Evolutionary conservation across 768 basidiomycete genomes (phyloP), one percentile per base, ranked within the genome.

Genomic region (Cystoderma amianthinum): DNA sequence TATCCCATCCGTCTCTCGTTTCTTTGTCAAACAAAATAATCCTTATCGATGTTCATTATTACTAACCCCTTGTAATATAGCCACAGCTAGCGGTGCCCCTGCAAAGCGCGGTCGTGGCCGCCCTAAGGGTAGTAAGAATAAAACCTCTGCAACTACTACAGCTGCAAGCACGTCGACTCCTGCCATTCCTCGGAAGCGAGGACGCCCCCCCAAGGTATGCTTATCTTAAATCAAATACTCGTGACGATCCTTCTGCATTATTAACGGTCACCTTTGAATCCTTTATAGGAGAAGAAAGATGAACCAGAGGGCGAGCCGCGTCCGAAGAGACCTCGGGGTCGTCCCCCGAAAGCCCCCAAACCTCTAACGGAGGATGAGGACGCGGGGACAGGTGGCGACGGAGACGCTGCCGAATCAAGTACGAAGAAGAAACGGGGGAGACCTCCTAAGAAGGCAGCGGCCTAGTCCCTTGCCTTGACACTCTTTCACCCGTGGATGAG

Each of bases 81-180:
- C n/a, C n/a, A n/a, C n/a, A 46, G 56, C 69, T 44, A 62, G 68
- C 43, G 58, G 66, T 44, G 52, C 63, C 16, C 57, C 63, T 34
- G 69, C 76, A 46, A 93, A 90, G 68, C 81, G 91, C 54, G 80
- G 86, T 55, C 76, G 92, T 36, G 92, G 92, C 41, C 80, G 92
- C 49, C 92, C 92, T 46, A 89, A 83, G 61, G 91, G 91, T 52
- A 88, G 85, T 63, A 93, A 87, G 68, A 76, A 80, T 61, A 71
- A 72, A 47, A 44, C 56, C 35, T 44, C 61, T 5, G 51, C 62
- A 20, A 47, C 62, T 12, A 42, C 63, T 36, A 53, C 62, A 34
- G 49, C 63, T 16, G 58, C 61, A 25, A 54, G 59, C 39, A 54
- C 71, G 5, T 50, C 69, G 10, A 48, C 65, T 16, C 55, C 68